Evolutionary conservation across 2,329 filamentous ascomycete genomes (phyloP), one percentile per base, ranked within the genome.

Genomic region (Hypoxylon sp.): DNA sequence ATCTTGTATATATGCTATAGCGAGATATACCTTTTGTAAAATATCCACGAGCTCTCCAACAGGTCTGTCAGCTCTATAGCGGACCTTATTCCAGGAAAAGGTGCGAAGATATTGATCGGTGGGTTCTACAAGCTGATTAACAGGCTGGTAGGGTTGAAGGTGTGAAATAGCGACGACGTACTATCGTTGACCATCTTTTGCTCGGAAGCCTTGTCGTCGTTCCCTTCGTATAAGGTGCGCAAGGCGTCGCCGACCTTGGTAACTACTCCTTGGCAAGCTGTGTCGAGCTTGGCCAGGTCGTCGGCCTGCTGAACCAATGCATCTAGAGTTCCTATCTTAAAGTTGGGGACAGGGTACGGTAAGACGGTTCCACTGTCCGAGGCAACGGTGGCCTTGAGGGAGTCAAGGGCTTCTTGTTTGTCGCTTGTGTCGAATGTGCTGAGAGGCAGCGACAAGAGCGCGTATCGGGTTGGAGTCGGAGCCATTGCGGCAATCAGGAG

Each of bases 301-400:
- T 99, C 95, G 59, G 95, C 95, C 79, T 99, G 94, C 80, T 97
- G 92, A 46, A 99, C 93, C 60, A 99, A 85, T 39, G 91, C 93
- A 80, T 99, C 95, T 37, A 99, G 85, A 0, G 95, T 97, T 61
- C 95, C 95, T 77, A 99, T 97, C 83, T 98, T 99, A 86, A 99
- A 97, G 69, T 93, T 90, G 19, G 95, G 95, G 67, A 98, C 91
- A 59, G 87, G 82, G 76, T 98, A 97, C 2, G 89, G 88, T 53
- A 88, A 82, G 47, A 93, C 90, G 54, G 86, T 87, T 75, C 91
- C 93, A 77, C 91, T 89, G 72, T 97, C 92, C 59, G 87, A 81
- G 51, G 87, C 84, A 57, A 97, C 84, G 43, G 89, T 92, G 58
- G 89, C 81, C 70, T 89, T 87, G 65, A 99, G 80, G 47, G 92